Base-by-base conservation (phyloP, 2,329 filamentous ascomycete species). In the Botrytis pseudocinerea region DNA sequence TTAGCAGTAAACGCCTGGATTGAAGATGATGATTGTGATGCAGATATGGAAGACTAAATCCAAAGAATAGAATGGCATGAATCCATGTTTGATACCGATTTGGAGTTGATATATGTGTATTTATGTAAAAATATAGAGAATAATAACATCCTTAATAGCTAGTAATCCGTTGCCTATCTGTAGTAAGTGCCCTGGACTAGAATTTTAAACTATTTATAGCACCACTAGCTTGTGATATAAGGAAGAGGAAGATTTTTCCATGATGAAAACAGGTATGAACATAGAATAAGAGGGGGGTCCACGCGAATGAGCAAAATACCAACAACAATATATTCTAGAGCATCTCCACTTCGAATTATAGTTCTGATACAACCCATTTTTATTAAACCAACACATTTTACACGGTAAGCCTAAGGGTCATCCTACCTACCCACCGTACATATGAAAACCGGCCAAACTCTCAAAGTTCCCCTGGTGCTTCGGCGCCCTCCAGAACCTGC, bases 371-470 rank as follows among this genome's bases (percentile, higher is more conserved):
- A 18, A 4, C 6, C 5, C 4, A 16, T 28, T 28, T 9, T 0
- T 8, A 28, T 28, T 4, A 10, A 5, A 54, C 0, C n/a, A 54
- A 28, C 4, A 4, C 7, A 2, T 54, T 18, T 8, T 8, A 18
- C 4, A 18, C 2, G 1, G 2, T 18, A 18, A 9, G 0, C 0
- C 0, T 3, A 32, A 57, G 3, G 1, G 0, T 8, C 16, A 28
- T 28, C n/a, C 18, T 57, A 18, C 1, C 6, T 28, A 57, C 6
- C 16, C 1, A 32, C 7, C 12, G 38, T 16, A 7, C n/a, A 32
- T 28, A 2, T 16, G 0, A 32, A 28, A 28, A 4, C n/a, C 6
- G 0, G 2, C 2, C 2, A 32, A 32, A 32, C 7, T 32, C 10
- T 0, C 2, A 0, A 28, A 28, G 7, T 57, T 18, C n/a, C 51